Base-by-base conservation (phyloP, 2,329 filamentous ascomycete species). In the Geosmithia flava region DNA sequence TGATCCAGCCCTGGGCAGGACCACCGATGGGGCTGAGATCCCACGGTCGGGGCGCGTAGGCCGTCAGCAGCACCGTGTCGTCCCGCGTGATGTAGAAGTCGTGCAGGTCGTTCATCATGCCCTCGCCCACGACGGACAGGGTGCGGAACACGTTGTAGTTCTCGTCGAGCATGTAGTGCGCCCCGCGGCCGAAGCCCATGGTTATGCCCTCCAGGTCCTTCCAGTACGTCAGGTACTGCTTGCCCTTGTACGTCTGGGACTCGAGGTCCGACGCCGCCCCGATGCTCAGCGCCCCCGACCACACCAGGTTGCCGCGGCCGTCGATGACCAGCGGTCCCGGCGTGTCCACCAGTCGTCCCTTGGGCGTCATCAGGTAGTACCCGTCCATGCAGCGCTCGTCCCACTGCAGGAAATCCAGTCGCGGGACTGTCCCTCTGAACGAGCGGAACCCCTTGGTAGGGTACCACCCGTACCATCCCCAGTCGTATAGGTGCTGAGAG, bases 251-350 rank as follows among this genome's bases (percentile, higher is more conserved):
- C 7, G 50, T 51, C 48, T 65, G 61, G 16, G 62, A 56, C 42
- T 59, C 51, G 1, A 57, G 54, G 16, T 52, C 46, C 44, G 58
- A 55, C 1, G 53, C 47, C 40, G 57, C 54, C 44, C 51, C 53
- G 46, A 57, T 64, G 15, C 45, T 52, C 33, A 16, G 10, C 47
- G 60, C 17, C 2, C 23, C 23, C 17, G 37, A n/a, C 71, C 71
- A 74, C 7, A 74, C 62, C 19, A 74, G 54, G 49, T 68, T 60
- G 7, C 70, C 70, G 2, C 62, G 54, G 15, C 60, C 56, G 54
- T 72, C 69, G 23, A 72, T 53, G 13, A 74, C 68, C 50, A 67
- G 66, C 2, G 69, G 68, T 3, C 68, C 65, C 2, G 64, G 58
- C 7, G 61, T 54, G 13, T 52, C 54, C 3, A 68, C 55, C 3